Percentiles rank a stretch among this genome's conserved stretches.
These are phyloP conservation scores for Coemansia umbellata DNA, from an alignment of 192 early-diverging fungal genomes.

Conservation along the genomic window DNA sequence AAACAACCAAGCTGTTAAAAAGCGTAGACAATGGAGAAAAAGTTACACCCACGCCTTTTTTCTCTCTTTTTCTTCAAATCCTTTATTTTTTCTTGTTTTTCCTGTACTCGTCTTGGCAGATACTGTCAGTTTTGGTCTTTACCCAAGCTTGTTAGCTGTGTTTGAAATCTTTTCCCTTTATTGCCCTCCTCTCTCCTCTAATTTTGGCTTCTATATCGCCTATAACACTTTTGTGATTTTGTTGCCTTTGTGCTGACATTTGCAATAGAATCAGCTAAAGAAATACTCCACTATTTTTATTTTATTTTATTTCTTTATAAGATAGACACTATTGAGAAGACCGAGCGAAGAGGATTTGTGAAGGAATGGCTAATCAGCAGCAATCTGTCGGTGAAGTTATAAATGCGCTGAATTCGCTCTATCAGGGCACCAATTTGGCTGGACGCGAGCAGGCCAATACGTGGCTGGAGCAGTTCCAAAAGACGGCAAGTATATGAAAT, in stretches of 20 bases:
- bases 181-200: background rate
- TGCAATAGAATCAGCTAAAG: background rate
- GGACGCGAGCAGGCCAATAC: conserved; percentile 57
- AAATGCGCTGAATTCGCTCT: conserved; percentile 41
- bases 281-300: background rate
- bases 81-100: too few relatives aligned
- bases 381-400: conserved; percentile 26
- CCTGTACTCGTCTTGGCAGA: too few relatives aligned
- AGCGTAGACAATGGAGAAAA: too few relatives aligned
- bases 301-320: background rate
- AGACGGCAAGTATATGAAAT: conserved; percentile 58
- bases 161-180: background rate
- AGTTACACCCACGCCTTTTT: too few relatives aligned
- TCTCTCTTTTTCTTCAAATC: too few relatives aligned
- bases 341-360: background rate
- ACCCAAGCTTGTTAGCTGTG: too few relatives aligned
- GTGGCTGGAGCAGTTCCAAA: conserved; percentile 86
- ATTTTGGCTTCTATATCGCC: background rate
- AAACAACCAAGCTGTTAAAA: too few relatives aligned
- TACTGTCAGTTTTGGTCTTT: too few relatives aligned
- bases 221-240: background rate
- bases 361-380: conserved; percentile 15
- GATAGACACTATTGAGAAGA: background rate
- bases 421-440: conserved; percentile 28
- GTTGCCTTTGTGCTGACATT: background rate